Base-by-base conservation (phyloP, 352 stramenopile species). In the Globisporangium solare region DNA sequence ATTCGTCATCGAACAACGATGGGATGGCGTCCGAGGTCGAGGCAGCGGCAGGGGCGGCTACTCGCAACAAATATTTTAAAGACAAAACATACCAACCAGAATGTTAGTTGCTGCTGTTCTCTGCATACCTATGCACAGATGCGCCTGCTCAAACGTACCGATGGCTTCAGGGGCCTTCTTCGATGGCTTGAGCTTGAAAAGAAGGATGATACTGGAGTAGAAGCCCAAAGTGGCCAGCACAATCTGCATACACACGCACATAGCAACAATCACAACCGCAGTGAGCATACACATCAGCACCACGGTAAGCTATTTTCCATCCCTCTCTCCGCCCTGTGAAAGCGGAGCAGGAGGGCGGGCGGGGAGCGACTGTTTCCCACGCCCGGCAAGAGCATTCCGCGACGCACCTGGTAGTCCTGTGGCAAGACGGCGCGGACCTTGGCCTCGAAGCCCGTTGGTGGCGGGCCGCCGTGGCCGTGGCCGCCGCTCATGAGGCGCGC, bases 181-280 rank as follows among this genome's bases (percentile, higher is more conserved):
- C 13, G 79, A 89, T 31, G 81, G 81, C 74, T 89, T 90, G 41
- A 89, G 71, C 79, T 94, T 94, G 71, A 91, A 88, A 39, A 89
- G 66, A 54, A 90, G 72, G 62, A 89, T 82, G 54, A 94, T 54
- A 41, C 73, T 80, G 63, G 83, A 74, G 75, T 94, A 94, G 56
- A 86, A 75, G 54, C 85, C 85, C 31, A 94, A 66, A 7, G 83
- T 93, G 20, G 83, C 83, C 62, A 93, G 53, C 67, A 94, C 85
- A 55, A 94, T 92, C 85, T 94, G 35, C 32, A 5, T 32, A 52
- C 21, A 32, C 18, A 31, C 0, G 43, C 12, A 21, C 40, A 15
- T 24, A n/a, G n/a, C n/a, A n/a, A n/a, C 15, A 45, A 58, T 7
- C 40, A 32, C 35, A 40, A 2, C 18, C 21, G 31, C 18, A 61